Evolutionary conservation across 2,329 filamentous ascomycete species (phyloP).

Genomic region (Coniochaeta sp.): DNA sequence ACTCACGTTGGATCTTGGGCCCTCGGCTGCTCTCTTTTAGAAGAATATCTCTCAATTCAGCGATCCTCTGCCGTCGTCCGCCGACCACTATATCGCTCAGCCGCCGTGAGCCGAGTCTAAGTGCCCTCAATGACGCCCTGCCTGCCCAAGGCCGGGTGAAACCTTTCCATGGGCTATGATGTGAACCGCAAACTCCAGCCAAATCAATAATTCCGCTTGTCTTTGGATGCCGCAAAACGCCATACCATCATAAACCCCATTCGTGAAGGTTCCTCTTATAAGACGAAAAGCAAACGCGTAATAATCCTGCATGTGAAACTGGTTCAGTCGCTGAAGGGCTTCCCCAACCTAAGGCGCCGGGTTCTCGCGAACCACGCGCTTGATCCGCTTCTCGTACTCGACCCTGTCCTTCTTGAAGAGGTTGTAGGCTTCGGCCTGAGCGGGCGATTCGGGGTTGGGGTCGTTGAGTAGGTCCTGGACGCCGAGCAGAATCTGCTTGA

Average conservation of each 20-base stretch:
- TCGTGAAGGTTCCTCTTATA: constrained; percentile 1
- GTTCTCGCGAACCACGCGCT: constrained; percentile 82
- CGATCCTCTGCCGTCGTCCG: not conserved
- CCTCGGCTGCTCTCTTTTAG: not conserved
- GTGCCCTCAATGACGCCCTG: not conserved
- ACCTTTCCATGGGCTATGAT: not conserved
- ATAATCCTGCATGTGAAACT: no score
- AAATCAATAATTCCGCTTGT: not conserved
- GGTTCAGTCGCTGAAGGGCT: no score
- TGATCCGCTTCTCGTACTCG: constrained; percentile 86
- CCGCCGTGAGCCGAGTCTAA: not conserved
- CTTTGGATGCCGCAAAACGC: constrained; percentile 3
- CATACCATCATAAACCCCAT: constrained; percentile 2
- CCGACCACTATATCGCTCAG: not conserved
- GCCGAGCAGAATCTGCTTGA: constrained; percentile 93
- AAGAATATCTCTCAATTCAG: not conserved
- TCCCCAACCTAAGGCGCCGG: constrained; percentile 54
- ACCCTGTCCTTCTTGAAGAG: constrained; percentile 83
- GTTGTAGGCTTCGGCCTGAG: constrained; percentile 96
- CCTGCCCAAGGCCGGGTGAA: not conserved
- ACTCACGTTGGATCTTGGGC: not conserved
- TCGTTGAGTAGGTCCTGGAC: constrained; percentile 95
- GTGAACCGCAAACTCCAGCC: constrained; percentile 1
- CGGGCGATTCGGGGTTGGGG: constrained; percentile 93
- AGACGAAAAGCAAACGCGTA: not conserved